Evolutionary conservation across 257 asterid genomes (phyloP), one percentile per base, ranked within the genome.

Genomic region (Echites panduratus): DNA sequence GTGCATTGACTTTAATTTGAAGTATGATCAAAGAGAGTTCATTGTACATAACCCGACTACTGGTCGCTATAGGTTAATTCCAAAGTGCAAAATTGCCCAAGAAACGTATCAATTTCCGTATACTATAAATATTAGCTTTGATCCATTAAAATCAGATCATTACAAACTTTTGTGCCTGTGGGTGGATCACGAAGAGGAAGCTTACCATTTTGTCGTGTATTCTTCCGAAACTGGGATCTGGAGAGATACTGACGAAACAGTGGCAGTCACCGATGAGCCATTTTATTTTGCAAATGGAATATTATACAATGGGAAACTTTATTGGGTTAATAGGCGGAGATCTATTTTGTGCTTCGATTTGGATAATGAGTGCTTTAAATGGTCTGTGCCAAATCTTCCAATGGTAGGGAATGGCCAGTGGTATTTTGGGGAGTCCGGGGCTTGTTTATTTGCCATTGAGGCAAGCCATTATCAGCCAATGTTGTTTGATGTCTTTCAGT

Each of bases 11-110:
- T 43, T 68, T 8, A 10, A 3, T 1, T 35, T 9, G 11, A 7
- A 41, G 19, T 19, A 3, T 44, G 43, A n/a, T 54, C n/a, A 43
- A 20, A 35, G 17, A 5, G 45, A 71, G 2, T 66, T 43, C 4
- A 32, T 71, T 66, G 77, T 79, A n/a, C 75, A 59, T 72, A 79
- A 79, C 27, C 83, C 83, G 5, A 40, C 53, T 16, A 79, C 78
- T 35, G 24, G 65, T 61, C 56, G 58, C 24, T 52, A 43, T 41
- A 68, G 70, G 68, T 32, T 57, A 13, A 59, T 67, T 68, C 78
- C 80, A 6, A 9, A 4, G 29, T n/a, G 50, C 53, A 11, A 57
- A n/a, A 3, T 9, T 56, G 47, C 20, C 5, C 17, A 64, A 6
- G 12, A 38, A 5, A 24, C 45, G 5, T 17, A 26, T 64, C 7